phyloP scores from a whole-genome alignment of 2,329 filamentous ascomycete species.

The Ciborinia camelliae region DNA sequence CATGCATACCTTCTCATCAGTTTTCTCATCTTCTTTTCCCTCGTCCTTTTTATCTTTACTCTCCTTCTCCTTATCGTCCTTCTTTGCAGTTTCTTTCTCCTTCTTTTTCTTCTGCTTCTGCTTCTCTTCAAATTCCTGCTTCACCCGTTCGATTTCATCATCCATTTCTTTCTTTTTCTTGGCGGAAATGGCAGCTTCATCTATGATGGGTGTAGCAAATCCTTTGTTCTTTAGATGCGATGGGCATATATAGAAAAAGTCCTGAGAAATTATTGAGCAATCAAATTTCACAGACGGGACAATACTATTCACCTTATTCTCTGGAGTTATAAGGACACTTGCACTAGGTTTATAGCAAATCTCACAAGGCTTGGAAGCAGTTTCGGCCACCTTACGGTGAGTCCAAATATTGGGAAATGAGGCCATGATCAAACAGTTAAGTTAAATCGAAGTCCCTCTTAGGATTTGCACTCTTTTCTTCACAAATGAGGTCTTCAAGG shows the following conservation, averaged over 20 bases:
- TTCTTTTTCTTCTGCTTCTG: constrained; percentile 66
- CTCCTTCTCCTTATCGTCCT: constrained; percentile 48
- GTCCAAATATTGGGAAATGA: constrained; percentile 76
- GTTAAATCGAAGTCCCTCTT: not conserved
- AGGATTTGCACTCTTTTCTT: not conserved
- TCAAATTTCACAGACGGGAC: not conserved
- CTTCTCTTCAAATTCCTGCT: constrained; percentile 73
- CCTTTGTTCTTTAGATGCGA: constrained; percentile 77
- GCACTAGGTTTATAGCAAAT: constrained; percentile 87
- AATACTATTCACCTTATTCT: constrained; percentile 67
- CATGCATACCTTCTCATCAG: constrained; percentile 40
- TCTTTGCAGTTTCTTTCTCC: constrained; percentile 60
- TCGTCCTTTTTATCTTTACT: constrained; percentile 44
- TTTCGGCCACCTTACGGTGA: constrained; percentile 81
- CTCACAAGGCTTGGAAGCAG: constrained; percentile 78
- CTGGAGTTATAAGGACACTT: constrained; percentile 83
- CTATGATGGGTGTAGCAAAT: constrained; percentile 74
- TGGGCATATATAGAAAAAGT: constrained; percentile 90
- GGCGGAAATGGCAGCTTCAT: constrained; percentile 61
- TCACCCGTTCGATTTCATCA: constrained; percentile 60
- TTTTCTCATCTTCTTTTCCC: constrained; percentile 44
- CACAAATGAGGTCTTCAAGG: not conserved
- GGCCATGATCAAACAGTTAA: constrained; percentile 26
- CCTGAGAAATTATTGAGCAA: constrained; percentile 44
- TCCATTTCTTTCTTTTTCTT: constrained; percentile 61